Evolutionary conservation across 805 yeast species (phyloP).

Genomic region (Huiozyma naganishii): DNA sequence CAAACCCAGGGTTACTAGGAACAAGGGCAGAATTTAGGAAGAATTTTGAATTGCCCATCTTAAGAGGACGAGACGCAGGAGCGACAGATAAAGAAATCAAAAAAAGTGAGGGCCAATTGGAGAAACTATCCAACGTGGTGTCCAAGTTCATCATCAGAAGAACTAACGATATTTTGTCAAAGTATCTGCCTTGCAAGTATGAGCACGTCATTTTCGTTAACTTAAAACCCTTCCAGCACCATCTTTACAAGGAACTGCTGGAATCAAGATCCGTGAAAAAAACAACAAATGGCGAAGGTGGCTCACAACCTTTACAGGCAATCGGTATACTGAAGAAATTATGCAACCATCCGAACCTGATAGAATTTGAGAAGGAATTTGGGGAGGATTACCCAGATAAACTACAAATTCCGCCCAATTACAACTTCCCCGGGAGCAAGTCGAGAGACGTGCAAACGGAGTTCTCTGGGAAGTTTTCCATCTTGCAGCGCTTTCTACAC

Average conservation of each 20-base stretch:
- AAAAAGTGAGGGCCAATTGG: slow-evolving; percentile 57
- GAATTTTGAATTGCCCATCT: slow-evolving; percentile 70
- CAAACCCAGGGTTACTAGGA: slow-evolving; percentile 90
- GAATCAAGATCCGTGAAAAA: slow-evolving; percentile 68
- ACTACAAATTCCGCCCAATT: slow-evolving; percentile 61
- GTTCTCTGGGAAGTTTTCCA: slow-evolving; percentile 78
- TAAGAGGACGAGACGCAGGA: slow-evolving; percentile 79
- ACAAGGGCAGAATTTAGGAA: slow-evolving; percentile 73
- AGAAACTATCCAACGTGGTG: slow-evolving; percentile 63
- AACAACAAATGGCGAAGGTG: slow-evolving; percentile 28
- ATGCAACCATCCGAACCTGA: slow-evolving; percentile 87
- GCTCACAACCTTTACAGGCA: slow-evolving; percentile 69
- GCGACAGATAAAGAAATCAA: slow-evolving; percentile 72
- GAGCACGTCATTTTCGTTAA: slow-evolving; percentile 94
- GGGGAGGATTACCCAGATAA: slow-evolving; percentile 51
- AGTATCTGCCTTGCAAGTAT: slow-evolving; percentile 89
- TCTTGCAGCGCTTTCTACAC: slow-evolving; percentile 73
- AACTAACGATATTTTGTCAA: slow-evolving; percentile 87
- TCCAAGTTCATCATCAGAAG: slow-evolving; percentile 87
- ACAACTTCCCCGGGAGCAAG: slow-evolving; percentile 21
- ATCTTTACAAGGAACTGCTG: slow-evolving; percentile 61
- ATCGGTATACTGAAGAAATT: slow-evolving; percentile 81
- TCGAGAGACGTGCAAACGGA: slow-evolving; percentile 61
- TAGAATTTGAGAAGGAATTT: slow-evolving; percentile 62
- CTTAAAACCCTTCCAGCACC: slow-evolving; percentile 64